Conservation (phyloP, 164 flowering plant species). For the Pachysandra terminalis region DNA sequence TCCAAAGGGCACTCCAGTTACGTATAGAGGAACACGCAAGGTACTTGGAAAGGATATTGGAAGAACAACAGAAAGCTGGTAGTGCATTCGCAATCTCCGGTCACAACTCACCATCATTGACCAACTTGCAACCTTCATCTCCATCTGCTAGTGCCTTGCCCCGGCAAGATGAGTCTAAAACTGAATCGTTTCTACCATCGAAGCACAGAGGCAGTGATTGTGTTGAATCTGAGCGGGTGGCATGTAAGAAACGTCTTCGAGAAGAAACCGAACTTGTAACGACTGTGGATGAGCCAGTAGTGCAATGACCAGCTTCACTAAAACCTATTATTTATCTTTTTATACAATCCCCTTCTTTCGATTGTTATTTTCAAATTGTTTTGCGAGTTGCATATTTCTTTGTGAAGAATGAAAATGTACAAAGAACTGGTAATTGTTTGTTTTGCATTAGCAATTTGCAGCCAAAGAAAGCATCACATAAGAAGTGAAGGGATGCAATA, state of each 20-base stretch:
- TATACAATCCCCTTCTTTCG: too few relatives aligned
- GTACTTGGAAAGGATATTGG: conserved; percentile 53
- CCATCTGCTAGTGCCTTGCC: conserved; percentile 17
- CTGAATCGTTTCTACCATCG: conserved; percentile 16
- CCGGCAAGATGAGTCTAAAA: conserved; percentile 26
- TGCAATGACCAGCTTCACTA: conserved; percentile 15
- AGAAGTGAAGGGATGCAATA: too few relatives aligned
- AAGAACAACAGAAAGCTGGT: conserved; percentile 55
- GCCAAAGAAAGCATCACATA: background rate
- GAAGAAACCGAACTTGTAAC: background rate
- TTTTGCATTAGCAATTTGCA: background rate
- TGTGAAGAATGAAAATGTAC: background rate
- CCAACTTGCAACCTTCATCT: conserved; percentile 13
- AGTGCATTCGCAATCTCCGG: conserved; percentile 21
- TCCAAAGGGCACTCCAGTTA: conserved; percentile 53
- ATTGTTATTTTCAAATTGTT: background rate
- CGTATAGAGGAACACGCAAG: conserved; percentile 67
- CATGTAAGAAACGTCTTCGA: conserved; percentile 24
- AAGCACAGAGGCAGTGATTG: conserved; percentile 22
- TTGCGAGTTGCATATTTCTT: background rate
- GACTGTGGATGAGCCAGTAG: conserved; percentile 11
- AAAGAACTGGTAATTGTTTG: too few relatives aligned
- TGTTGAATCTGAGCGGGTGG: conserved; percentile 13
- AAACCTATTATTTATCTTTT: too few relatives aligned
- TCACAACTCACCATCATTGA: conserved; percentile 18